Evolutionary conservation across 805 yeast species (phyloP).

Genomic region (Cyberlindnera mississippiensis): DNA sequence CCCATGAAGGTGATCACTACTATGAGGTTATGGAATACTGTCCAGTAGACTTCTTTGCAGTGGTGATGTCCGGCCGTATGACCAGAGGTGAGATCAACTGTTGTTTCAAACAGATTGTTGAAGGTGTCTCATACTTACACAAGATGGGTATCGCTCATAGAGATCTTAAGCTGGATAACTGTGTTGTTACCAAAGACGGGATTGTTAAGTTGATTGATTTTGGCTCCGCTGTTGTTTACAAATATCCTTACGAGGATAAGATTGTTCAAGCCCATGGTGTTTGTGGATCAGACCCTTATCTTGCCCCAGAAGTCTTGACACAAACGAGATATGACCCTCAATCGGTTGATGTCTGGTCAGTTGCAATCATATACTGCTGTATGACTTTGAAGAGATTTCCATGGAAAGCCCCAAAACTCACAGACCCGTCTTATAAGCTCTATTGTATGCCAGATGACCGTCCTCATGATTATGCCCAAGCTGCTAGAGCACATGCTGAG

Average conservation of each 20-base stretch:
- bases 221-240: slow-evolving; percentile 80
- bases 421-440: slow-evolving; percentile 67
- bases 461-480: slow-evolving; percentile 69
- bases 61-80: slow-evolving; percentile 84
- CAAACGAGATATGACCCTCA: slow-evolving; percentile 61
- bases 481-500: slow-evolving; percentile 69
- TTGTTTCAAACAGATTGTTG: slow-evolving; percentile 68
- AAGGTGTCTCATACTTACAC: slow-evolving; percentile 73
- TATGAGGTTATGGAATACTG: slow-evolving; percentile 85
- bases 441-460: slow-evolving; percentile 66
- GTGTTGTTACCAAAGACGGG: slow-evolving; percentile 72
- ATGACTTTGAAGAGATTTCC: slow-evolving; percentile 84
- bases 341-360: slow-evolving; percentile 79
- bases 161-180: slow-evolving; percentile 77
- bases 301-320: slow-evolving; percentile 73
- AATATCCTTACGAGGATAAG: slow-evolving; percentile 64
- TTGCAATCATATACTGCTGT: slow-evolving; percentile 81
- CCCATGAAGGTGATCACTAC: slow-evolving; percentile 55
- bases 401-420: slow-evolving; percentile 74
- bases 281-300: slow-evolving; percentile 83
- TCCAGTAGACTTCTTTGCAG: slow-evolving; percentile 80
- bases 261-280: slow-evolving; percentile 65
- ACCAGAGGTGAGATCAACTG: slow-evolving; percentile 78
- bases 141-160: slow-evolving; percentile 78
- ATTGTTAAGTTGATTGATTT: slow-evolving; percentile 77